Conservation (phyloP, 495 filamentous ascomycete genomes). For the Daldinia decipiens region DNA sequence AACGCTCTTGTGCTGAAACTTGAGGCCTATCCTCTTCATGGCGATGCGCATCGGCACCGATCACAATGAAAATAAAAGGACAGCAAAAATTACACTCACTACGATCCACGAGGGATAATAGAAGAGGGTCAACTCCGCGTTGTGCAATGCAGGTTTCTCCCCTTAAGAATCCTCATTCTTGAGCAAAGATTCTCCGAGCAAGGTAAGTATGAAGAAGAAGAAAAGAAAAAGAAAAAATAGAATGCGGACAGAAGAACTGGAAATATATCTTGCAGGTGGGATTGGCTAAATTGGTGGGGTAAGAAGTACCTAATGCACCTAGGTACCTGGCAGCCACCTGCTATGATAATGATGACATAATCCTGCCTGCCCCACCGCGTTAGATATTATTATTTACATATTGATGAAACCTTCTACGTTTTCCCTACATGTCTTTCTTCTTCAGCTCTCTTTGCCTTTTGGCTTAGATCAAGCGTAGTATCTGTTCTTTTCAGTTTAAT, state of each 20-base stretch:
- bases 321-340: conserved; percentile 12
- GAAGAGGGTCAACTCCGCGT: conserved; percentile 72
- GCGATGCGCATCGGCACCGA: conserved; percentile 30
- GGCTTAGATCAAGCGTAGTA: conserved; percentile 98
- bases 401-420: not conserved
- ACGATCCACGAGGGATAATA: conserved; percentile 76
- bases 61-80: conserved; percentile 38
- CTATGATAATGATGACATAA: conserved; percentile 21
- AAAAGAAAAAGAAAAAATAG: conserved; percentile 28
- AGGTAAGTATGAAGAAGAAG: conserved; percentile 78
- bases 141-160: conserved; percentile 83
- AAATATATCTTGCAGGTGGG: not conserved
- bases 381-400: not conserved
- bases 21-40: conserved; percentile 21
- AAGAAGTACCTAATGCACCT: too few relatives aligned
- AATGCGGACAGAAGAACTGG: not conserved
- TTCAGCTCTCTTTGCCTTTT: conserved; percentile 67
- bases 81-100: conserved; percentile 52
- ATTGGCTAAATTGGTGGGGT: conserved; percentile 5
- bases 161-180: conserved; percentile 67
- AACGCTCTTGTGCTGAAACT: too few relatives aligned
- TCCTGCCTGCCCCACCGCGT: conserved; percentile 18
- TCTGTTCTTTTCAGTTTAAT: conserved; percentile 99
- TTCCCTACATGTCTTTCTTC: conserved; percentile 41
- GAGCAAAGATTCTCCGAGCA: conserved; percentile 70